A percentile compares a stretch with the other conserved stretches of the same genome.
phyloP scores from a whole-genome alignment of 1,284 basidiomycete genomes.

The Pisolithus thermaeus region DNA sequence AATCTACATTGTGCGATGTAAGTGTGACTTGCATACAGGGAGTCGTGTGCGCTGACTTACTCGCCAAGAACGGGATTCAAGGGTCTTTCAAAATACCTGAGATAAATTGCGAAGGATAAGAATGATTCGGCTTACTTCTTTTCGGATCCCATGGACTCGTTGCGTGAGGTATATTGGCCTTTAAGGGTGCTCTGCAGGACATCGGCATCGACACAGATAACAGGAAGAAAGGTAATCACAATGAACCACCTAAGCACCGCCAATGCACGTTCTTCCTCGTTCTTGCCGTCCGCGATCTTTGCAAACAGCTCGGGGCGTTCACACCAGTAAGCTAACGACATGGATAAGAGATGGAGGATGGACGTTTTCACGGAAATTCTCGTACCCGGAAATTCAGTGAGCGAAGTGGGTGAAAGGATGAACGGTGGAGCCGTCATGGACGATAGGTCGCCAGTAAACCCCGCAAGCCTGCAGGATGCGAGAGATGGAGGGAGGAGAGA shows the following conservation, averaged over 20 bases:
- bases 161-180: conserved; percentile 90
- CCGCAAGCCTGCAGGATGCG: conserved; percentile 53
- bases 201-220: conserved; percentile 3
- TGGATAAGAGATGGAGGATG: conserved; percentile 3
- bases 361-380: conserved; percentile 2
- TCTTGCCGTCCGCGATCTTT: conserved; percentile 71
- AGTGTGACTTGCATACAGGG: not conserved
- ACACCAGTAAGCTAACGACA: conserved; percentile 77
- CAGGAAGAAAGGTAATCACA: conserved; percentile 34
- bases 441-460: conserved; percentile 88
- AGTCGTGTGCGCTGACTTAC: conserved; percentile 39
- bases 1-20: conserved; percentile 40
- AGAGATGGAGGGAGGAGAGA: not conserved
- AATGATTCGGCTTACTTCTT: conserved; percentile 67
- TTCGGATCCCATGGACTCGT: conserved; percentile 92
- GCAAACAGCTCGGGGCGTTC: conserved; percentile 84
- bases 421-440: conserved; percentile 93
- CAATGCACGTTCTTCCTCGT: conserved; percentile 66
- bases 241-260: conserved; percentile 90
- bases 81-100: conserved; percentile 47
- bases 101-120: conserved; percentile 2
- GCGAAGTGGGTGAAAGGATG: conserved; percentile 81
- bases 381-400: conserved; percentile 85
- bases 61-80: conserved; percentile 95
- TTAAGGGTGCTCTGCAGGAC: conserved; percentile 73